Evolutionary conservation across 2,329 filamentous ascomycete species (phyloP).

Genomic region (Arachnopeziza araneosa): DNA sequence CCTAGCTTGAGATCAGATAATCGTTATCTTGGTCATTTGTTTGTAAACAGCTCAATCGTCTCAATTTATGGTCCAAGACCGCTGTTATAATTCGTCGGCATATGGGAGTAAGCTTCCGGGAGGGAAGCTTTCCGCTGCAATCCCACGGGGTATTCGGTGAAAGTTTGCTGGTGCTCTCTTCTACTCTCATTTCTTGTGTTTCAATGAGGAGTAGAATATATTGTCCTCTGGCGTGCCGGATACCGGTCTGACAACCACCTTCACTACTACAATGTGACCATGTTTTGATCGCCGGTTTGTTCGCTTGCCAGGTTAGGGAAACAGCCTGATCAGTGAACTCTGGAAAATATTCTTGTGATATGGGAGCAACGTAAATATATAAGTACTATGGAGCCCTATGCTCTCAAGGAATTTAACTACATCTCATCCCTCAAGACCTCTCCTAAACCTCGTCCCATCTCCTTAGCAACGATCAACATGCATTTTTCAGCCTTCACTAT

Average conservation of each 20-base stretch:
- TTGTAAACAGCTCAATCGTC: background rate
- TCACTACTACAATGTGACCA: background rate
- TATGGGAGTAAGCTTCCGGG: background rate
- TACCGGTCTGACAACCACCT: background rate
- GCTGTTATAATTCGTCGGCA: background rate
- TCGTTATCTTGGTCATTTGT: background rate
- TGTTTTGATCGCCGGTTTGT: background rate
- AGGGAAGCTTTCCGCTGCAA: background rate
- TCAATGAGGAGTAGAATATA: background rate
- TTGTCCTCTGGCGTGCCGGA: background rate
- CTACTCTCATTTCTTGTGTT: background rate
- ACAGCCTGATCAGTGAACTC: background rate
- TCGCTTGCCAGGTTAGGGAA: background rate
- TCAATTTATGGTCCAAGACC: background rate
- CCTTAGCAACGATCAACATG: background rate
- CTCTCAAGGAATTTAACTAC: background rate
- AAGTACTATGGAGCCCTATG: background rate
- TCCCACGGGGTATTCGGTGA: background rate
- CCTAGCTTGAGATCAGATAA: background rate
- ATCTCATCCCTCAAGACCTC: background rate
- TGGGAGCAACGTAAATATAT: background rate
- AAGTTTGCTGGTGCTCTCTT: background rate
- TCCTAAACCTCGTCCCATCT: background rate
- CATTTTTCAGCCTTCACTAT: background rate
- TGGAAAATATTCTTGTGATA: background rate